These are phyloP conservation scores for Yamadazyma sp. DNA, from an alignment of 805 yeast species.

Conservation along the genomic window DNA sequence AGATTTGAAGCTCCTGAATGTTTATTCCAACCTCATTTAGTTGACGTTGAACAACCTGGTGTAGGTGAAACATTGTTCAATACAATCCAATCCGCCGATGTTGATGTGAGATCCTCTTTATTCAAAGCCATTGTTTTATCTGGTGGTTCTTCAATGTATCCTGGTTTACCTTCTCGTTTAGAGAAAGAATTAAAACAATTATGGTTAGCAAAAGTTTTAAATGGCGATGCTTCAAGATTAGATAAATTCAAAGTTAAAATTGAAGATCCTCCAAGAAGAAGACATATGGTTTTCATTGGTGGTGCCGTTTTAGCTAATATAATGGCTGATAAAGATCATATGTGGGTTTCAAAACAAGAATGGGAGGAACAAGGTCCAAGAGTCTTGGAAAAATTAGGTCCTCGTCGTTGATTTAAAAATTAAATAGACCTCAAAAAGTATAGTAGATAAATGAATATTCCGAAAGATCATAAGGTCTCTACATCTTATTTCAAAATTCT, in stretches of 20 bases:
- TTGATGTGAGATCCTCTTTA: constrained; percentile 84
- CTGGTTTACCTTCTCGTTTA: constrained; percentile 92
- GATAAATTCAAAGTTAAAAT: constrained; percentile 92
- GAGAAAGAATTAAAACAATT: constrained; percentile 95
- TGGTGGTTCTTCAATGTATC: constrained; percentile 98
- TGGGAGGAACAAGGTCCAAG: constrained; percentile 97
- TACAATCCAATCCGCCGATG: constrained; percentile 91
- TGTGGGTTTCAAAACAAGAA: constrained; percentile 96
- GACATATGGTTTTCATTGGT: constrained; percentile 98
- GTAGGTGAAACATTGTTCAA: constrained; percentile 90
- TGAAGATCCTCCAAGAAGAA: constrained; percentile 98
- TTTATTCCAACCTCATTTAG: constrained; percentile 91
- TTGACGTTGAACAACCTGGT: constrained; percentile 96
- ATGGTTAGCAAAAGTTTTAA: constrained; percentile 87
- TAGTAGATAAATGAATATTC: background rate
- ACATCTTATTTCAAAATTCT: too few species aligned
- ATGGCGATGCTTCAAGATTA: constrained; percentile 81
- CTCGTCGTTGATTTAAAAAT: too few species aligned
- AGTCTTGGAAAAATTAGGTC: constrained; percentile 83
- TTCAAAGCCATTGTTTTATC: constrained; percentile 91
- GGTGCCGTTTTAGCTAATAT: constrained; percentile 97
- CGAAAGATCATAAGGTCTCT: too few species aligned
- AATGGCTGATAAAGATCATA: constrained; percentile 97
- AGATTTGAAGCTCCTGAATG: constrained; percentile 97
- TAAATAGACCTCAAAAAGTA: background rate